Conservation (phyloP, 23 red algal genomes). For the Gracilariopsis chorda region DNA sequence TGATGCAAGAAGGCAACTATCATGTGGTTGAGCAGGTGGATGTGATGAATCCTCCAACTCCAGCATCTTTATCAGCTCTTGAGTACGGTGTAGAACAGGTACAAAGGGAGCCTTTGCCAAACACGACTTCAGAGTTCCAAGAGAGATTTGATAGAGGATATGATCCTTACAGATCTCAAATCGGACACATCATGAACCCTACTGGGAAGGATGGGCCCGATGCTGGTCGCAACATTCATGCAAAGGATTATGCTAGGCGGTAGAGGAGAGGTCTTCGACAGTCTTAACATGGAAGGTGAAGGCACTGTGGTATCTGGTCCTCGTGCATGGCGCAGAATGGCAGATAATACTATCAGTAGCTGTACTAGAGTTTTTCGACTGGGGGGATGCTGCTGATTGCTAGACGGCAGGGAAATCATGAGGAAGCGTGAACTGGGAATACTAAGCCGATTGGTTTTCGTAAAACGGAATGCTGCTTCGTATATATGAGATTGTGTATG, state of each 20-base stretch:
- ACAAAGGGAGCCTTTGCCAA: neutral
- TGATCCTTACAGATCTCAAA: constrained; percentile 18
- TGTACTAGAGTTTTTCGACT: too few species aligned
- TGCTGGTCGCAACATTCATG: neutral
- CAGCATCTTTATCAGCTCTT: neutral
- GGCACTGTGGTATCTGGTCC: too few species aligned
- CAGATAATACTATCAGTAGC: too few species aligned
- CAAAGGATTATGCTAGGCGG: neutral
- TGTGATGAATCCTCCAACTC: constrained; percentile 7
- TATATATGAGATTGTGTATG: too few species aligned
- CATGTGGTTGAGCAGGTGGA: constrained; percentile 7
- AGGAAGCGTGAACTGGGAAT: too few species aligned
- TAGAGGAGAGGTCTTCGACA: too few species aligned
- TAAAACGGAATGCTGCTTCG: too few species aligned
- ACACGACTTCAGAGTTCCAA: constrained; percentile 6
- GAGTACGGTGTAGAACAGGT: neutral
- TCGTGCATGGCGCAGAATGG: too few species aligned
- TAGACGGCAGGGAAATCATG: too few species aligned
- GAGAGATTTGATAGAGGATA: constrained; percentile 4
- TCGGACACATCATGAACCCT: neutral
- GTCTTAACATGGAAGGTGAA: too few species aligned
- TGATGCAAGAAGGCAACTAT: neutral
- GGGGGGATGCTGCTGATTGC: too few species aligned
- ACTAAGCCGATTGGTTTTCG: too few species aligned
- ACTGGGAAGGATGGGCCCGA: neutral